Percentiles rank a stretch among this genome's conserved stretches.
These are phyloP conservation scores for Allium cepa DNA, from an alignment of 106 monocot species.

Conservation along the genomic window DNA sequence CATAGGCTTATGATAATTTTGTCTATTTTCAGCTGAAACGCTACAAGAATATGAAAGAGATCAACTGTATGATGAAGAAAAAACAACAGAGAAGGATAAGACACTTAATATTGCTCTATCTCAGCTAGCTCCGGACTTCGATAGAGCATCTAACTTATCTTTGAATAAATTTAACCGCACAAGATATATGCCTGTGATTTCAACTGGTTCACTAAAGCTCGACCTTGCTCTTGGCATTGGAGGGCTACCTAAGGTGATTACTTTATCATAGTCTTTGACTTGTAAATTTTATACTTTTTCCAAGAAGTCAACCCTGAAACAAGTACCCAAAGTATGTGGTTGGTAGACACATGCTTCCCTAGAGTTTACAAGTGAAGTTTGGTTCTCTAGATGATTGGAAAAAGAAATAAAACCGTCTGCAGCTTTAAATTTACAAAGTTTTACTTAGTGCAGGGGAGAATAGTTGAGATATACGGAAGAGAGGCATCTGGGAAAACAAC, in stretches of 20 bases:
- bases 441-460: conserved; percentile 70
- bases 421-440: neutral
- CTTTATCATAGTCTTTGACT: neutral
- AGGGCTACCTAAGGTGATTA: conserved; percentile 78
- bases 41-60: conserved; percentile 57
- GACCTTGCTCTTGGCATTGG: conserved; percentile 87
- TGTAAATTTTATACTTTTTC: neutral
- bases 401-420: neutral
- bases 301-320: neutral
- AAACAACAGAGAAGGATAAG: conserved; percentile 33
- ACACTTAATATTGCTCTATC: conserved; percentile 63
- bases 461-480: conserved; percentile 86
- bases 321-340: neutral
- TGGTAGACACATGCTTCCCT: neutral
- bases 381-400: too few relatives aligned
- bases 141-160: conserved; percentile 71
- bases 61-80: conserved; percentile 37
- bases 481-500: conserved; percentile 97
- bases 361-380: neutral
- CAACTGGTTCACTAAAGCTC: conserved; percentile 87
- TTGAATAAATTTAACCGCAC: conserved; percentile 48
- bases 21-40: conserved; percentile 35
- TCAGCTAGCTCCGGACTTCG: conserved; percentile 72
- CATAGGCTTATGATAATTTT: neutral
- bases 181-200: conserved; percentile 40